A percentile compares a stretch with the other conserved stretches of the same genome.
Conservation (phyloP, 495 filamentous ascomycete genomes). For the Tuber brumale region DNA sequence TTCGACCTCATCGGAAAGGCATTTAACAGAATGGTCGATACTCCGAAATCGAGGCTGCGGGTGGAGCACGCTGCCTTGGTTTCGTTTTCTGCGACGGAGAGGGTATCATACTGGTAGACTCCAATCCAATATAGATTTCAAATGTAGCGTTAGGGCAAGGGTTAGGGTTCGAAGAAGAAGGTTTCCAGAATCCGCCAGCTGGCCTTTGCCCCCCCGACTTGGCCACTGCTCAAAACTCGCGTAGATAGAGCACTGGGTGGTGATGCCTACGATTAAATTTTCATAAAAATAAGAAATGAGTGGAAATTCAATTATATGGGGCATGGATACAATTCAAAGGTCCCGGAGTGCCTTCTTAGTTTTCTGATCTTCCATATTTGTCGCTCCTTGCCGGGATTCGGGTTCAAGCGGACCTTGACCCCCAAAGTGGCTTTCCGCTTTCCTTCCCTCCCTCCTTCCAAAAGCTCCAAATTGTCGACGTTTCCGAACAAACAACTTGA, state of each 20-base stretch:
- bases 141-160: background rate
- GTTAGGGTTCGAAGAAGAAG: background rate
- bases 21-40: background rate
- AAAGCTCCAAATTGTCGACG: background rate
- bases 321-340: background rate
- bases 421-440: background rate
- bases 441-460: background rate
- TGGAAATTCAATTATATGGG: background rate
- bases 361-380: background rate
- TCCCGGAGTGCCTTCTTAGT: background rate
- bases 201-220: background rate
- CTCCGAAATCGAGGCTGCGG: background rate
- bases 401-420: background rate
- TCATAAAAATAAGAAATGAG: background rate
- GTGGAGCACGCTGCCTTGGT: background rate
- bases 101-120: background rate
- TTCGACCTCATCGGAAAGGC: background rate
- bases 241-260: background rate
- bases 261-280: background rate
- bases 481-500: background rate
- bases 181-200: background rate
- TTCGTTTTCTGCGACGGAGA: background rate
- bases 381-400: background rate
- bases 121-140: too few relatives aligned
- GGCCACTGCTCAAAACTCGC: background rate